phyloP scores from a whole-genome alignment of 139 green algal genomes.

The Picocystis salinarum region DNA sequence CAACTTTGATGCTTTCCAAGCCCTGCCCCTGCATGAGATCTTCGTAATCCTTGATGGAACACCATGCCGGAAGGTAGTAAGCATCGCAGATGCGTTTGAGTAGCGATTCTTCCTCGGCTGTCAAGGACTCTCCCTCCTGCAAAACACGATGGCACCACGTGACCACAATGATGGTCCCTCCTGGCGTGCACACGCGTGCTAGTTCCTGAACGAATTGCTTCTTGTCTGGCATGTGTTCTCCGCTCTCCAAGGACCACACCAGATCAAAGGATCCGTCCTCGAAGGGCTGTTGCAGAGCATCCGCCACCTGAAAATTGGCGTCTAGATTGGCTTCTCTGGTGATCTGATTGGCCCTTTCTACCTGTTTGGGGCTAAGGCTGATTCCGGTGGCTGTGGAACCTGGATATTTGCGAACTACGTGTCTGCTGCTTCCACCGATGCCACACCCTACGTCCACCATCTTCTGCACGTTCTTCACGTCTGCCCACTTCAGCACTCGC shows the following conservation, averaged over 20 bases:
- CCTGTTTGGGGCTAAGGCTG: conserved; percentile 76
- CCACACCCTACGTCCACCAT: conserved; percentile 93
- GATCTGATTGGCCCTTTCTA: conserved; percentile 54
- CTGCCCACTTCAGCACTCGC: conserved; percentile 52
- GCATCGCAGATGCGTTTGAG: conserved; percentile 82
- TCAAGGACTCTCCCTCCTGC: conserved; percentile 13
- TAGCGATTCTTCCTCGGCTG: conserved; percentile 35
- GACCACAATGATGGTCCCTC: conserved; percentile 60
- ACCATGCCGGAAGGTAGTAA: conserved; percentile 95
- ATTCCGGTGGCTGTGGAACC: conserved; percentile 45
- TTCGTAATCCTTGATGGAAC: conserved; percentile 71
- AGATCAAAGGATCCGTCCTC: conserved; percentile 58
- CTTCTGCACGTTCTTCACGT: conserved; percentile 18
- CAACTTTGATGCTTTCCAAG: conserved; percentile 32
- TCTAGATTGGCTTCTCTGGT: conserved; percentile 30
- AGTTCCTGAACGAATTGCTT: conserved; percentile 81
- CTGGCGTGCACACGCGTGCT: conserved; percentile 59
- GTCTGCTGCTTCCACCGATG: conserved; percentile 70
- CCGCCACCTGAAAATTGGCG: conserved; percentile 34
- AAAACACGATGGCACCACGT: conserved; percentile 67
- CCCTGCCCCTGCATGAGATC: conserved; percentile 32
- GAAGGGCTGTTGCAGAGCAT: conserved; percentile 72
- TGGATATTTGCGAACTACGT: conserved; percentile 62
- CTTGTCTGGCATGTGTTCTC: conserved; percentile 85
- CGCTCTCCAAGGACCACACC: conserved; percentile 58